phyloP scores from a whole-genome alignment of 2,329 filamentous ascomycete species.

The Talaromyces sp. region DNA sequence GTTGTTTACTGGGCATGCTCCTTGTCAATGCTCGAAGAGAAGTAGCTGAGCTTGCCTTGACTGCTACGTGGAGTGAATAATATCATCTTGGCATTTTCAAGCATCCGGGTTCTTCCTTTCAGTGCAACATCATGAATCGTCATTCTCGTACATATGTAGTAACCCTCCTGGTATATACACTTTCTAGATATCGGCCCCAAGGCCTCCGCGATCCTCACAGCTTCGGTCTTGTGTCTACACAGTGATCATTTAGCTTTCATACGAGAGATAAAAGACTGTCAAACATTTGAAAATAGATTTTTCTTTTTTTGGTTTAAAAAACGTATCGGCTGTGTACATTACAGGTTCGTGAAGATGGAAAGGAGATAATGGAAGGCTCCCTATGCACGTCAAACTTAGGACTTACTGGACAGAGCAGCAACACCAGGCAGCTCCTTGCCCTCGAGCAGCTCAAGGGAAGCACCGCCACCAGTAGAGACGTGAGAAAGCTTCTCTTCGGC shows the following conservation, averaged over 20 bases:
- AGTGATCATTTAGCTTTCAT: constrained; percentile 8
- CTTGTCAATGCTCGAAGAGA: too few relatives aligned
- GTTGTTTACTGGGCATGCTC: too few relatives aligned
- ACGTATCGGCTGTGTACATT: constrained; percentile 40
- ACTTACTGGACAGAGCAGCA: constrained; percentile 79
- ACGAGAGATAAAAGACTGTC: neutral
- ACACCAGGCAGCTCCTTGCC: constrained; percentile 98
- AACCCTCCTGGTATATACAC: neutral
- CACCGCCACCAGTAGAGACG: constrained; percentile 95
- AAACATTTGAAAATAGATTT: constrained; percentile 18
- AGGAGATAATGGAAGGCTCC: neutral
- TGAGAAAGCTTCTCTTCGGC: constrained; percentile 97
- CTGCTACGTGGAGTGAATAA: neutral
- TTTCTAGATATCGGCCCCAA: neutral
- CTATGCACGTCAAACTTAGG: constrained; percentile 22
- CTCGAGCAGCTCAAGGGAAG: constrained; percentile 92
- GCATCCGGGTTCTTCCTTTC: neutral
- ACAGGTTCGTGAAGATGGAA: constrained; percentile 33
- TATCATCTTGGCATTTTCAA: neutral
- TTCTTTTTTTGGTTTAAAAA: constrained; percentile 13
- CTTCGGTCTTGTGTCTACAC: constrained; percentile 33
- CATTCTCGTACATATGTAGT: neutral
- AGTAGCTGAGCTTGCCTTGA: too few relatives aligned
- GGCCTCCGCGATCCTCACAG: constrained; percentile 21
- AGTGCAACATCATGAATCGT: neutral